phyloP scores from a whole-genome alignment of 345 rosid species.

The Mercurialis annua region DNA sequence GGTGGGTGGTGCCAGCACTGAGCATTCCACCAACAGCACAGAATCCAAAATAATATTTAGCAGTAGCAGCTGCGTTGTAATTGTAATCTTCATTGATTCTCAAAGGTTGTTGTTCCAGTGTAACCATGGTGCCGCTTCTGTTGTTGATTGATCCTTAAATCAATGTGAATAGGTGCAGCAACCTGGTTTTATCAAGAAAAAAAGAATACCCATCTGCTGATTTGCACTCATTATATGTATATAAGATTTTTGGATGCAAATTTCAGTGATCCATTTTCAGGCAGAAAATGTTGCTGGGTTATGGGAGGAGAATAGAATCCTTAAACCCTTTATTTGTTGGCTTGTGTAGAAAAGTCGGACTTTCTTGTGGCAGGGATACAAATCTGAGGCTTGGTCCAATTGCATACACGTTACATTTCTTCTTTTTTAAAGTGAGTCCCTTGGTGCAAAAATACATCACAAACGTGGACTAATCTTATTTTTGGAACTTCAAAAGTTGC shows the following conservation, averaged over 20 bases:
- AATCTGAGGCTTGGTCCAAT: no score
- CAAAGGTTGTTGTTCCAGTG: background rate
- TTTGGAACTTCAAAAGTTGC: no score
- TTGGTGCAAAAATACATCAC: no score
- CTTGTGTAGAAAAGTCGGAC: no score
- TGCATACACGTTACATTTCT: no score
- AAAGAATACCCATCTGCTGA: background rate
- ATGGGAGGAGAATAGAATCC: background rate
- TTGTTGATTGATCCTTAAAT: background rate
- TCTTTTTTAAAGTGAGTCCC: no score
- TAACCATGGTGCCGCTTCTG: background rate
- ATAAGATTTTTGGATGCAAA: no score
- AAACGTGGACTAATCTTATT: no score
- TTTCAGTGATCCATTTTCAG: background rate
- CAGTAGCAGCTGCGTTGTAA: slow-evolving; percentile 10
- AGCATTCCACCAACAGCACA: slow-evolving; percentile 61
- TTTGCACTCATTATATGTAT: background rate
- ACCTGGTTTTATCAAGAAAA: background rate
- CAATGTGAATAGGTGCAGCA: no score
- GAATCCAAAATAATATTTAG: slow-evolving; percentile 37
- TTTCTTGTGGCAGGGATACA: no score
- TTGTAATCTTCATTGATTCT: slow-evolving; percentile 1
- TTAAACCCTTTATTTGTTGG: no score
- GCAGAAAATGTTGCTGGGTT: background rate
- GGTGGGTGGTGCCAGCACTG: slow-evolving; percentile 64